A percentile compares a stretch with the other conserved stretches of the same genome.
phyloP scores from a whole-genome alignment of 176 grass and related monocot genomes.

The Tillandsia fasciculata region DNA sequence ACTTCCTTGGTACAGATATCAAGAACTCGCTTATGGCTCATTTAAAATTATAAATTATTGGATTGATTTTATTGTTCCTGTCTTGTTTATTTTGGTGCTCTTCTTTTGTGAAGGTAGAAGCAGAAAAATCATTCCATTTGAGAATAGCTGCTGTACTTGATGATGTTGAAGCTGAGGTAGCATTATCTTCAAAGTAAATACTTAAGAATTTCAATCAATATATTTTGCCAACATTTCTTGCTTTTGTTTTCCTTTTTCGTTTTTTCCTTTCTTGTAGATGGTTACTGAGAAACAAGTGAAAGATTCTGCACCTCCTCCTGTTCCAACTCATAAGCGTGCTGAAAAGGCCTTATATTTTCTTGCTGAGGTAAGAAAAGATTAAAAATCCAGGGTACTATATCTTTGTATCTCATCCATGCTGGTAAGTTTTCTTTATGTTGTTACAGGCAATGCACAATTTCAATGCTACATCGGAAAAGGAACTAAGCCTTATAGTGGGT shows the following conservation, averaged over 20 bases:
- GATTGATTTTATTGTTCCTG: conserved; percentile 6
- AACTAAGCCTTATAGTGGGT: conserved; percentile 83
- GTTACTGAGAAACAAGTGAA: conserved; percentile 90
- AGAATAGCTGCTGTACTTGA: conserved; percentile 91
- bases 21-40: neutral
- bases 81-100: conserved; percentile 24
- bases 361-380: conserved; percentile 56
- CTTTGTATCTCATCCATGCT: conserved; percentile 4
- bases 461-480: conserved; percentile 72
- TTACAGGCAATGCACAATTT: conserved; percentile 78
- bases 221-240: conserved; percentile 2
- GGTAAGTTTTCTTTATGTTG: conserved; percentile 20
- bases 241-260: conserved; percentile 5
- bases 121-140: conserved; percentile 92
- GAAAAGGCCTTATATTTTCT: conserved; percentile 94
- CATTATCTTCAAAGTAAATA: conserved; percentile 10
- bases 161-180: conserved; percentile 96
- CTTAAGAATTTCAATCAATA: conserved; percentile 8
- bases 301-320: conserved; percentile 68
- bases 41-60: neutral
- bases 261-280: conserved; percentile 45
- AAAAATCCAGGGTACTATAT: neutral
- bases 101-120: conserved; percentile 69
- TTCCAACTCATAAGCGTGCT: conserved; percentile 69
- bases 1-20: conserved; percentile 55